These are phyloP conservation scores for Neostapfia colusana DNA, from an alignment of 176 grass and related monocot species.

Conservation along the genomic window DNA sequence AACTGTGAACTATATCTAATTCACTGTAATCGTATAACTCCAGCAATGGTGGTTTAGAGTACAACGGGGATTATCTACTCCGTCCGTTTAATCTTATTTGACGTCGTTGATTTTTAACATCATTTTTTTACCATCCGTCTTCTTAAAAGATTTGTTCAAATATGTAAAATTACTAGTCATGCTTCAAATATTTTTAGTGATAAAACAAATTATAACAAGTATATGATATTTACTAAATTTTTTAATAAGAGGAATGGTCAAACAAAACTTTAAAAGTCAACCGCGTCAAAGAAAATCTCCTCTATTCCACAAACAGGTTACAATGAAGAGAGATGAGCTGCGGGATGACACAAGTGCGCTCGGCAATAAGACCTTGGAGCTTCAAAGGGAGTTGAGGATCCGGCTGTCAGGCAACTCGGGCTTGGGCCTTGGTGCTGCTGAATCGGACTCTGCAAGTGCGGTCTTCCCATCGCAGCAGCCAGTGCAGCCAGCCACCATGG, in stretches of 20 bases:
- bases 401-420: conserved; percentile 11
- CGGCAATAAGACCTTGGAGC: conserved; percentile 54
- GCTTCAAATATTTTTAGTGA: no score
- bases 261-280: no score
- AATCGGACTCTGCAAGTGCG: background rate
- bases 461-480: conserved; percentile 43
- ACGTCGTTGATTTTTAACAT: no score
- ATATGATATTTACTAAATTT: no score
- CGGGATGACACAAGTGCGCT: conserved; percentile 63
- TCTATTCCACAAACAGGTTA: conserved; percentile 45
- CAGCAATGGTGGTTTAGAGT: no score
- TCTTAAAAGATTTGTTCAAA: no score
- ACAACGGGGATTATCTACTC: no score
- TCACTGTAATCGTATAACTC: background rate
- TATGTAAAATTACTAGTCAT: no score
- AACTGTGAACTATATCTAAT: background rate
- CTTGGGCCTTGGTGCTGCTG: conserved; percentile 20
- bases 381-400: conserved; percentile 46
- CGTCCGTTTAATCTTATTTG: no score
- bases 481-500: conserved; percentile 24
- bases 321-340: conserved; percentile 72
- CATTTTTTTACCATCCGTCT: no score
- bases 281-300: background rate
- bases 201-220: no score
- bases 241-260: no score